These are phyloP conservation scores for Penicillium sp. DNA, from an alignment of 2,329 filamentous ascomycete genomes.

Conservation along the genomic window DNA sequence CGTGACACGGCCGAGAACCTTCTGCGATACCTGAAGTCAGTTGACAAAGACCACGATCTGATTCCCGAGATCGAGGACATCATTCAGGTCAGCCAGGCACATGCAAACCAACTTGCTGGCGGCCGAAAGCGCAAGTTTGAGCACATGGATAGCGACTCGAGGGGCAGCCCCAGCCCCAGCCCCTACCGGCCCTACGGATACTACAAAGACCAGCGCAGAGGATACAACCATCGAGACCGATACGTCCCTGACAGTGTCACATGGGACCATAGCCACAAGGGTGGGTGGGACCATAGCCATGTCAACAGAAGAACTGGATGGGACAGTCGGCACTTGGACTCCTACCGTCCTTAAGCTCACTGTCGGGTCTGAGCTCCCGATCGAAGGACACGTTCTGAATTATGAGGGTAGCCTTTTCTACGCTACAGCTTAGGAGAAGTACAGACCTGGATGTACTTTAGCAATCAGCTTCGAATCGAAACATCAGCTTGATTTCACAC, in stretches of 20 bases:
- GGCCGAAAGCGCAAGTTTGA: conserved; percentile 42
- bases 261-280: conserved; percentile 7
- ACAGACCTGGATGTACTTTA: not conserved
- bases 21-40: conserved; percentile 31
- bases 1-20: conserved; percentile 45
- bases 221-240: not conserved
- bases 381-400: not conserved
- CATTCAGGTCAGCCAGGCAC: conserved; percentile 33
- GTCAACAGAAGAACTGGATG: not conserved
- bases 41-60: conserved; percentile 25
- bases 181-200: not conserved
- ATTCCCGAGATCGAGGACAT: conserved; percentile 33
- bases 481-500: not conserved
- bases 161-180: not conserved
- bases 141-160: not conserved
- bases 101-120: conserved; percentile 34
- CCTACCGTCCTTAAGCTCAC: conserved; percentile 22
- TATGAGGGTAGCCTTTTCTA: not conserved
- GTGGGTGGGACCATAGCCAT: not conserved
- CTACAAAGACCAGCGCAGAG: not conserved
- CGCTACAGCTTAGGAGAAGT: not conserved
- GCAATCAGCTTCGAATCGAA: not conserved
- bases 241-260: not conserved
- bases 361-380: not conserved
- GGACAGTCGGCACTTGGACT: conserved; percentile 18